Conservation (phyloP, 352 stramenopile genomes). For the Phytophthora citrophthora region DNA sequence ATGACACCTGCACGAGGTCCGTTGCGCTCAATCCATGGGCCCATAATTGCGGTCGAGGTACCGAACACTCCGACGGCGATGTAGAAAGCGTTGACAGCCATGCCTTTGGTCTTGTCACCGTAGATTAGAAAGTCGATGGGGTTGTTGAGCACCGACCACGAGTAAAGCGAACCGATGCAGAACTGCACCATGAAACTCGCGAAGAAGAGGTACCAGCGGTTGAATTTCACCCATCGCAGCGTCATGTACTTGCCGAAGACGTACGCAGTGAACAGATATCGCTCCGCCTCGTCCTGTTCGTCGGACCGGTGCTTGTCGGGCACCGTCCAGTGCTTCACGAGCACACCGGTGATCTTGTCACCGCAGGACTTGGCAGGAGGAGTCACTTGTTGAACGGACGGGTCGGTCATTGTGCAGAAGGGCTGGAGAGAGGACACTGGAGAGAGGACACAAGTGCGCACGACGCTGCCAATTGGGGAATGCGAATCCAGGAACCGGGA, state of each 20-base stretch:
- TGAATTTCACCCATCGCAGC: constrained; percentile 52
- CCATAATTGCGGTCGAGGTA: constrained; percentile 65
- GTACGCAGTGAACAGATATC: constrained; percentile 61
- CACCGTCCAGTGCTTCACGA: constrained; percentile 64
- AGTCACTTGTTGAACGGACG: constrained; percentile 32
- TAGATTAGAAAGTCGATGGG: constrained; percentile 67
- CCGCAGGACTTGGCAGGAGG: constrained; percentile 35
- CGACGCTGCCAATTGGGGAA: constrained; percentile 34
- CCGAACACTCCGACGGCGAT: constrained; percentile 70
- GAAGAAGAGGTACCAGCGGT: constrained; percentile 69
- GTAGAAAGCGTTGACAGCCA: constrained; percentile 80
- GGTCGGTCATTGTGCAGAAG: constrained; percentile 28
- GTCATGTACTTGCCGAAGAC: constrained; percentile 59
- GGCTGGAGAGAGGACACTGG: background rate
- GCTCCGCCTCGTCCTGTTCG: constrained; percentile 61
- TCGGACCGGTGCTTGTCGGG: constrained; percentile 50
- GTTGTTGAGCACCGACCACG: constrained; percentile 80
- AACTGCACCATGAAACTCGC: constrained; percentile 72
- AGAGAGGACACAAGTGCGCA: constrained; percentile 15
- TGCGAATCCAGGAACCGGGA: constrained; percentile 13
- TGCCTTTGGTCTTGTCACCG: constrained; percentile 49
- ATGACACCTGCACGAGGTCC: constrained; percentile 58
- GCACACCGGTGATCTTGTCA: constrained; percentile 26
- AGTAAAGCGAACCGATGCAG: constrained; percentile 78
- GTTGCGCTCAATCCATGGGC: constrained; percentile 71